A percentile compares a stretch with the other conserved stretches of the same genome.
phyloP scores from a whole-genome alignment of 805 yeast genomes.

The Wilhelminamyces savonicus region DNA sequence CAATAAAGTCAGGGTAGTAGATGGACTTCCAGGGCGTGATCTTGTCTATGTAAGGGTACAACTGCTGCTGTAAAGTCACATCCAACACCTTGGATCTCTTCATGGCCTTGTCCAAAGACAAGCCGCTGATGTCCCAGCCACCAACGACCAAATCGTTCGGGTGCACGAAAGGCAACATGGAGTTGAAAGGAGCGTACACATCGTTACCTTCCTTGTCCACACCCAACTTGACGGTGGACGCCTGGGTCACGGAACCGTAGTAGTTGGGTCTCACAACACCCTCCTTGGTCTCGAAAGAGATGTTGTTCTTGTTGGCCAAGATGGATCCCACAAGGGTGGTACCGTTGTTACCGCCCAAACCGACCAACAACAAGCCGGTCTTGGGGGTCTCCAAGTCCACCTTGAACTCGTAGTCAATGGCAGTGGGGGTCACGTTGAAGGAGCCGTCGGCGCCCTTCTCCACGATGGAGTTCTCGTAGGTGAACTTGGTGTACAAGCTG shows the following conservation, averaged over 20 bases:
- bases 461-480: slow-evolving; percentile 73
- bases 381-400: slow-evolving; percentile 77
- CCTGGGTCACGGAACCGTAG: slow-evolving; percentile 91
- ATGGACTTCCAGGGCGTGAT: slow-evolving; percentile 74
- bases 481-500: slow-evolving; percentile 54
- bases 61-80: slow-evolving; percentile 72
- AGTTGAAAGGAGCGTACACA: slow-evolving; percentile 87
- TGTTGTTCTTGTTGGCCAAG: slow-evolving; percentile 75
- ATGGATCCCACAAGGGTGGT: slow-evolving; percentile 82
- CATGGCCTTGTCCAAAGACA: slow-evolving; percentile 71
- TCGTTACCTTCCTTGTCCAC: slow-evolving; percentile 76
- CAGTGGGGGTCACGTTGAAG: slow-evolving; percentile 62
- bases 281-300: slow-evolving; percentile 75
- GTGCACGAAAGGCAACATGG: slow-evolving; percentile 77
- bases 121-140: slow-evolving; percentile 90
- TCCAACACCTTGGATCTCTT: slow-evolving; percentile 83
- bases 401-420: slow-evolving; percentile 76
- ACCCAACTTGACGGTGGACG: slow-evolving; percentile 86
- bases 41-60: slow-evolving; percentile 55
- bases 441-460: slow-evolving; percentile 45
- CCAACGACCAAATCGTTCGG: slow-evolving; percentile 88
- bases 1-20: slow-evolving; percentile 95
- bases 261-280: slow-evolving; percentile 74
- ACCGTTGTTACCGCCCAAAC: slow-evolving; percentile 96
- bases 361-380: slow-evolving; percentile 85